phyloP scores from a whole-genome alignment of 495 filamentous ascomycete species.

The Aspergillus funiculosus region DNA sequence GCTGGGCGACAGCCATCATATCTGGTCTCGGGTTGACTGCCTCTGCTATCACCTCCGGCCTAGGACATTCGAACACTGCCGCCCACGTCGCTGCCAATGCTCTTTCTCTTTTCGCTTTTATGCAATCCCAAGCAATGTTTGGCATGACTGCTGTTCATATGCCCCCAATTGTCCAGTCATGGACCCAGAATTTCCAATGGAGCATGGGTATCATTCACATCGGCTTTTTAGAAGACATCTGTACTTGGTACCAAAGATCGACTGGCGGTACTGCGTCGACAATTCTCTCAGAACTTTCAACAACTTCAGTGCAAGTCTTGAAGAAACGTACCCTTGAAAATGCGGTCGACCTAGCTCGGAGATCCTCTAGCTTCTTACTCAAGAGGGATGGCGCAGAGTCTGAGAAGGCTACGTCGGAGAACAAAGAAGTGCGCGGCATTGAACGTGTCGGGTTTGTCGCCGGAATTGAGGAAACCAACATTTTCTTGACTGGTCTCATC shows the following conservation, averaged over 20 bases:
- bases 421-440: constrained; percentile 75
- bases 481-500: constrained; percentile 85
- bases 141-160: constrained; percentile 80
- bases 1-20: constrained; percentile 84
- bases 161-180: constrained; percentile 83
- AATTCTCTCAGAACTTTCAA: constrained; percentile 64
- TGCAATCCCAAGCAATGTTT: constrained; percentile 94
- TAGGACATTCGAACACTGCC: constrained; percentile 92
- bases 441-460: constrained; percentile 83
- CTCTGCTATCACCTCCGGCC: constrained; percentile 73
- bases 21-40: constrained; percentile 76
- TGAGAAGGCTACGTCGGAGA: constrained; percentile 44
- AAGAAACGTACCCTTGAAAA: constrained; percentile 53
- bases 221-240: constrained; percentile 77
- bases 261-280: constrained; percentile 86
- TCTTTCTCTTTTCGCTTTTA: constrained; percentile 87
- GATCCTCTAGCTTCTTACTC: constrained; percentile 44
- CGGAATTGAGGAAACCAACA: constrained; percentile 82
- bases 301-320: constrained; percentile 77
- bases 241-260: constrained; percentile 93
- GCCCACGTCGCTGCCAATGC: constrained; percentile 93
- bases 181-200: constrained; percentile 99
- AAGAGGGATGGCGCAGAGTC: constrained; percentile 44
- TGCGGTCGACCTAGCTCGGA: constrained; percentile 38
- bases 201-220: constrained; percentile 94